Conservation (phyloP, 495 filamentous ascomycete species). For the Penicillium salamii region DNA sequence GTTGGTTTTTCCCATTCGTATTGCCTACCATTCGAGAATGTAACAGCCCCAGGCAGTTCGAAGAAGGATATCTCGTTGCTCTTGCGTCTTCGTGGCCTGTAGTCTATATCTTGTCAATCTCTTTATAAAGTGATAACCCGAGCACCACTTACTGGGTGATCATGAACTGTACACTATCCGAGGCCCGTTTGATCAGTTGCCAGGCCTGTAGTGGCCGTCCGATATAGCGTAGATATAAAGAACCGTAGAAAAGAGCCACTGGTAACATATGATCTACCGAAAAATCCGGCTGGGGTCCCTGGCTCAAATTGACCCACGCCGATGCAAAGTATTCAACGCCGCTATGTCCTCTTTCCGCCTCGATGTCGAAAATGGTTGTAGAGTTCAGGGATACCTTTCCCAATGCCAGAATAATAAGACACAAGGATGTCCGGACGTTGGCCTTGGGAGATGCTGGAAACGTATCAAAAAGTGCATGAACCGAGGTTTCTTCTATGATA, state of each 20-base stretch:
- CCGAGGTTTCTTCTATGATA: constrained; percentile 5
- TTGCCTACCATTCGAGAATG: constrained; percentile 18
- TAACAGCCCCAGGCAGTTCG: constrained; percentile 22
- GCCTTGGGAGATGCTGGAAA: constrained; percentile 7
- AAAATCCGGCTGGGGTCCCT: neutral
- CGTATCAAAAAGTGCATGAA: constrained; percentile 9
- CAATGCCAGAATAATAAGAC: constrained; percentile 12
- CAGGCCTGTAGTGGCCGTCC: constrained; percentile 17
- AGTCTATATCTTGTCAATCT: constrained; percentile 11
- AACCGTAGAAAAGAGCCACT: constrained; percentile 15
- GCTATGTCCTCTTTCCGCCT: constrained; percentile 1
- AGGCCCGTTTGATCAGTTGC: constrained; percentile 11
- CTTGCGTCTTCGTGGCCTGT: constrained; percentile 3
- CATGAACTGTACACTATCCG: constrained; percentile 7
- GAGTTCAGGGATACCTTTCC: constrained; percentile 13
- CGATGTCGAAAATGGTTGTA: constrained; percentile 8
- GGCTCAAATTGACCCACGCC: constrained; percentile 9
- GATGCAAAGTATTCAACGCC: constrained; percentile 18
- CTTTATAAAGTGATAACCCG: neutral
- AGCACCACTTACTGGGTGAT: constrained; percentile 7
- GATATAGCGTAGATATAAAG: constrained; percentile 18
- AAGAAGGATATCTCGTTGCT: constrained; percentile 1
- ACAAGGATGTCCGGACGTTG: constrained; percentile 8
- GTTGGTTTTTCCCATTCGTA: too few species aligned
- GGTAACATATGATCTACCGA: constrained; percentile 8